A percentile compares a stretch with the other conserved stretches of the same genome.
phyloP scores from a whole-genome alignment of 306 rosid genomes.

The Astragalus glycyphyllos region DNA sequence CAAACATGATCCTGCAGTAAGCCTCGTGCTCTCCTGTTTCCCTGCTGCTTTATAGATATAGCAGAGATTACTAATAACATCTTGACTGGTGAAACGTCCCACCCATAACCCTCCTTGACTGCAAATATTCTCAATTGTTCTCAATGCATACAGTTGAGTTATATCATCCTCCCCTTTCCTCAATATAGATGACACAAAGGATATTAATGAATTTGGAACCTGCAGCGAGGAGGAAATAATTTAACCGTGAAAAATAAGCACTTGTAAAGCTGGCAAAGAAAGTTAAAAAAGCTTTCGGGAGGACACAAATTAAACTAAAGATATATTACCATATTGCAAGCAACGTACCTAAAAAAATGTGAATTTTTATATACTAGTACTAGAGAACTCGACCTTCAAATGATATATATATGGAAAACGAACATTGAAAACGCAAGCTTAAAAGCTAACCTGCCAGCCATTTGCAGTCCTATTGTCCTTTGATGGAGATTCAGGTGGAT shows the following conservation, averaged over 20 bases:
- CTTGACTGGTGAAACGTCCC: slow-evolving; percentile 84
- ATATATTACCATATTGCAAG: slow-evolving; percentile 25
- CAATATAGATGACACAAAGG: slow-evolving; percentile 78
- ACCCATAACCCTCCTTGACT: slow-evolving; percentile 95
- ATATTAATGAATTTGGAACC: slow-evolving; percentile 87
- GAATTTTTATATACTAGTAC: slow-evolving; percentile 14
- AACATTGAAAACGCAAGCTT: slow-evolving; percentile 32
- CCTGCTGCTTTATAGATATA: slow-evolving; percentile 89
- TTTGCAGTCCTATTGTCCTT: slow-evolving; percentile 64
- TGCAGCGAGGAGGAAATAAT: slow-evolving; percentile 45
- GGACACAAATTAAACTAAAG: slow-evolving; percentile 5
- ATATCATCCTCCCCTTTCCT: slow-evolving; percentile 96
- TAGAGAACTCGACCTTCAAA: slow-evolving; percentile 39
- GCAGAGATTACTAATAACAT: slow-evolving; percentile 78
- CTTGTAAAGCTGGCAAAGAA: slow-evolving; percentile 12
- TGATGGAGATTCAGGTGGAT: slow-evolving; percentile 75
- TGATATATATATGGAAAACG: slow-evolving; percentile 32
- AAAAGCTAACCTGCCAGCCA: slow-evolving; percentile 92
- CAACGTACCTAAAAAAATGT: slow-evolving; percentile 1
- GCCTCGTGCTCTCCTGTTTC: slow-evolving; percentile 93
- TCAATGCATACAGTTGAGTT: slow-evolving; percentile 90
- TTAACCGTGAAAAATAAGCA: slow-evolving; percentile 22
- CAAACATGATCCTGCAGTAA: slow-evolving; percentile 96
- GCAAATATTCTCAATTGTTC: slow-evolving; percentile 89
- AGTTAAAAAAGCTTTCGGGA: slow-evolving; percentile 9